Base-by-base conservation (phyloP, 2,329 filamentous ascomycete genomes). In the Aspergillus sp. region DNA sequence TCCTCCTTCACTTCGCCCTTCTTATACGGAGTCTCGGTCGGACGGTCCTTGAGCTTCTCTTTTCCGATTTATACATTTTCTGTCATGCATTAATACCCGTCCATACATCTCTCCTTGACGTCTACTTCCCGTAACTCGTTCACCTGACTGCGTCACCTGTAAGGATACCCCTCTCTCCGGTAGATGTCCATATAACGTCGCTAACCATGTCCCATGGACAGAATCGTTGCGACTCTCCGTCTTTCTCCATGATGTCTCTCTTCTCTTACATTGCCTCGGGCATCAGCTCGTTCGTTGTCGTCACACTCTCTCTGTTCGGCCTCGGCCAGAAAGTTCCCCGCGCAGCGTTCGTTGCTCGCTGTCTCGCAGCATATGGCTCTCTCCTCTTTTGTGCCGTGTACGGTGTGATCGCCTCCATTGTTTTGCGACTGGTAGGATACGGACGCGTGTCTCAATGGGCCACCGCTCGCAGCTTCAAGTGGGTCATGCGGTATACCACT, bases 401-500 rank as follows among this genome's bases (percentile, higher is more conserved):
- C 73, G 94, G 92, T 55, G 88, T 90, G 53, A 56, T 89, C 44
- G 86, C 86, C 23, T 91, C 88, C 42, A 81, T 92, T 56, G 64
- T 83, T 54, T 81, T 97, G 57, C 86, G 88, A 44, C 64, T 89
- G 14, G 62, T 86, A 45, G 91, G 91, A 54, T 83, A 88, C 63
- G 86, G 85, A 54, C 85, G 88, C 50, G 83, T 91, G 58, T 84
- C 89, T 23, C 94, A 97, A 79, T 97, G 91, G 90, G 85, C 89
- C 36, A 85, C 85, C 9, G 94, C 79, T 6, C 84, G 91, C 56
- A 75, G 81, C 58, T 97, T 96, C 81, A 88, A 92, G 71, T 88
- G 84, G 76, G 70, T 82, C 60, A 95, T 96, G 88, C 80, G 80
- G 61, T 71, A 81, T 43, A 81, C 84, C 45, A 91, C 91, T 1